Percentiles rank a stretch among this genome's conserved stretches.
These are phyloP conservation scores for Penicillium sp. DNA, from an alignment of 2,329 filamentous ascomycete genomes.

Conservation along the genomic window DNA sequence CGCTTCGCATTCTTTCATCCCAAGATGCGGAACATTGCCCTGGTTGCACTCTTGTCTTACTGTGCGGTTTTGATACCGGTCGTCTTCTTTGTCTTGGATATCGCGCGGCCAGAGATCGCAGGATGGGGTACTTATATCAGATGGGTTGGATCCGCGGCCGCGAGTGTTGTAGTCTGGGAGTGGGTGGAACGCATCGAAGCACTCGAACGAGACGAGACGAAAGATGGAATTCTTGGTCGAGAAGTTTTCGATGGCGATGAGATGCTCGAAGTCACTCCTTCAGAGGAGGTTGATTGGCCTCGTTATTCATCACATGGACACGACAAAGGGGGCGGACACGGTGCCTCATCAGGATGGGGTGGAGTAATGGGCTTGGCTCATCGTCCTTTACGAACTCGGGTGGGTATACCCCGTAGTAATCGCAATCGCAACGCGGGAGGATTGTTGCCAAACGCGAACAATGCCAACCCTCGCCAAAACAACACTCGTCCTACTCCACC, in stretches of 20 bases:
- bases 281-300: slow-evolving; percentile 59
- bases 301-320: slow-evolving; percentile 41
- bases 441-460: slow-evolving; percentile 13
- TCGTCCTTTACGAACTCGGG: slow-evolving; percentile 41
- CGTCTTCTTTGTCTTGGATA: slow-evolving; percentile 91
- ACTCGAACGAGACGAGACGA: slow-evolving; percentile 88
- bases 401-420: slow-evolving; percentile 30
- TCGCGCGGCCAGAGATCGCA: slow-evolving; percentile 80
- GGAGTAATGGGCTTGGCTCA: slow-evolving; percentile 41
- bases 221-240: slow-evolving; percentile 86
- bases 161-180: slow-evolving; percentile 97
- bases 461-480: slow-evolving; percentile 20
- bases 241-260: slow-evolving; percentile 95
- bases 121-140: slow-evolving; percentile 95
- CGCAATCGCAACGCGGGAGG: slow-evolving; percentile 22
- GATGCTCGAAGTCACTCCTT: slow-evolving; percentile 74
- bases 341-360: slow-evolving; percentile 44
- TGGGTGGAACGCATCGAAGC: slow-evolving; percentile 97
- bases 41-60: slow-evolving; percentile 79
- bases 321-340: slow-evolving; percentile 42
- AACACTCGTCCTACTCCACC: slow-evolving; percentile 45
- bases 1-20: slow-evolving; percentile 89
- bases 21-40: slow-evolving; percentile 84
- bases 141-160: slow-evolving; percentile 93
- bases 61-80: slow-evolving; percentile 84